These are phyloP conservation scores for Trichosporon coremiiforme DNA, from an alignment of 1,284 basidiomycete genomes.

Conservation along the genomic window DNA sequence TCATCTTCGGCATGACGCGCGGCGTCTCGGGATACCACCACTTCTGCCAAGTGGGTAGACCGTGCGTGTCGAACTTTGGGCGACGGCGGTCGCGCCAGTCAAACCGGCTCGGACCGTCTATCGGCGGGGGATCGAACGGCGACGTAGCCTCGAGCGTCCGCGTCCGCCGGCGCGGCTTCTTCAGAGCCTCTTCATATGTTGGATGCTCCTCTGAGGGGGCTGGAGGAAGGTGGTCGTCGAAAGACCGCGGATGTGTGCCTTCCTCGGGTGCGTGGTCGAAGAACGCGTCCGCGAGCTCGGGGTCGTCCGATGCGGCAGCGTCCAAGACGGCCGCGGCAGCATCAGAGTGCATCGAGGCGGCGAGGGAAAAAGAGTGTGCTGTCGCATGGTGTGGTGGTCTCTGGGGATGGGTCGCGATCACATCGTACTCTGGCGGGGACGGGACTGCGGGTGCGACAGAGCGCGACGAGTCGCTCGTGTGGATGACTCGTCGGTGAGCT, in stretches of 20 bases:
- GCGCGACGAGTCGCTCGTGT: slow-evolving; percentile 16
- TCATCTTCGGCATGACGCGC: slow-evolving; percentile 54
- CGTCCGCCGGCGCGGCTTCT: slow-evolving; percentile 24
- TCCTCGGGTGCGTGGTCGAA: slow-evolving; percentile 12
- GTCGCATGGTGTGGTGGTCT: background rate
- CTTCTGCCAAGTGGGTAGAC: slow-evolving; percentile 18
- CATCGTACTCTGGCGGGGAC: slow-evolving; percentile 9
- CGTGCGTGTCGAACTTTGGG: slow-evolving; percentile 13
- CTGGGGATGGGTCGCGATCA: slow-evolving; percentile 2
- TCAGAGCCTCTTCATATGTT: slow-evolving; percentile 24
- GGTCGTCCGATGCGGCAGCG: background rate
- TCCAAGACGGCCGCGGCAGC: background rate
- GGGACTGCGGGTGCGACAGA: background rate
- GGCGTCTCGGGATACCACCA: slow-evolving; percentile 38
- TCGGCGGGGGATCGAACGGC: slow-evolving; percentile 21
- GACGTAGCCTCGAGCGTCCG: slow-evolving; percentile 10
- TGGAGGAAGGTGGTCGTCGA: background rate
- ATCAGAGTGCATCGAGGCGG: background rate
- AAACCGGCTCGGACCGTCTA: slow-evolving; percentile 42
- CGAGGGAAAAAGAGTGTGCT: background rate
- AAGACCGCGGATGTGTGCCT: background rate
- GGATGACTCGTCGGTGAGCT: slow-evolving; percentile 1
- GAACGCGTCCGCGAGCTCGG: slow-evolving; percentile 12
- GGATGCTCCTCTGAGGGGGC: slow-evolving; percentile 8
- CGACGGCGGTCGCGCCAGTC: slow-evolving; percentile 42